A percentile compares a stretch with the other conserved stretches of the same genome.
Conservation (phyloP, 495 filamentous ascomycete species). For the Saxophila tyrrhenica region DNA sequence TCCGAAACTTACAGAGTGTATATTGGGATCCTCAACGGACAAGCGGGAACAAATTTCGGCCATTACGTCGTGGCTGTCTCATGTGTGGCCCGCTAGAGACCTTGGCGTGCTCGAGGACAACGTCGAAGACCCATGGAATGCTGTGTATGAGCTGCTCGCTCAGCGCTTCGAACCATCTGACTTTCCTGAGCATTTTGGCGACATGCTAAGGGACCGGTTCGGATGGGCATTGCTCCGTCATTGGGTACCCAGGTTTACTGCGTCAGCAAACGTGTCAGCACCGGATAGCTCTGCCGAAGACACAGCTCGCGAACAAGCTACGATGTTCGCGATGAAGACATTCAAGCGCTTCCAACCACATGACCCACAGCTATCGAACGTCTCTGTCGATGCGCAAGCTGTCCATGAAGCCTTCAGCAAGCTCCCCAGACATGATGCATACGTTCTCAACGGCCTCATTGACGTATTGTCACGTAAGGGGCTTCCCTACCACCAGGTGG, state of each 20-base stretch:
- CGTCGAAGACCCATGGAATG: neutral
- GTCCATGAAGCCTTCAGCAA: neutral
- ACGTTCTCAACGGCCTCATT: neutral
- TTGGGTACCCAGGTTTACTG: constrained; percentile 10
- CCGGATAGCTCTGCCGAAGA: neutral
- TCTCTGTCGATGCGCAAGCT: neutral
- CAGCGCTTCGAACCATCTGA: neutral
- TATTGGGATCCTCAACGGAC: neutral
- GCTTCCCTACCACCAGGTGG: neutral
- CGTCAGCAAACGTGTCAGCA: neutral
- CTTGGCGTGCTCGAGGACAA: neutral
- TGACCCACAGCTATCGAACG: neutral
- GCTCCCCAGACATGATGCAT: neutral
- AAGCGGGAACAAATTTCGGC: neutral
- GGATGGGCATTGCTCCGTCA: constrained; percentile 5
- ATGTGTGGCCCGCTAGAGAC: neutral
- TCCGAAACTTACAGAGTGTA: neutral
- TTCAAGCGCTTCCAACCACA: neutral
- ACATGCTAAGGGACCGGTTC: neutral
- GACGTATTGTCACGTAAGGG: neutral
- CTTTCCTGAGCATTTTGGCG: constrained; percentile 6
- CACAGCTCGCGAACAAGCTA: too few species aligned
- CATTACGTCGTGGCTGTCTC: neutral
- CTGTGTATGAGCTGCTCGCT: neutral
- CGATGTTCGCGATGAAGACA: neutral